These are phyloP conservation scores for Phytopythium montanum DNA, from an alignment of 352 stramenopile species.

Conservation along the genomic window DNA sequence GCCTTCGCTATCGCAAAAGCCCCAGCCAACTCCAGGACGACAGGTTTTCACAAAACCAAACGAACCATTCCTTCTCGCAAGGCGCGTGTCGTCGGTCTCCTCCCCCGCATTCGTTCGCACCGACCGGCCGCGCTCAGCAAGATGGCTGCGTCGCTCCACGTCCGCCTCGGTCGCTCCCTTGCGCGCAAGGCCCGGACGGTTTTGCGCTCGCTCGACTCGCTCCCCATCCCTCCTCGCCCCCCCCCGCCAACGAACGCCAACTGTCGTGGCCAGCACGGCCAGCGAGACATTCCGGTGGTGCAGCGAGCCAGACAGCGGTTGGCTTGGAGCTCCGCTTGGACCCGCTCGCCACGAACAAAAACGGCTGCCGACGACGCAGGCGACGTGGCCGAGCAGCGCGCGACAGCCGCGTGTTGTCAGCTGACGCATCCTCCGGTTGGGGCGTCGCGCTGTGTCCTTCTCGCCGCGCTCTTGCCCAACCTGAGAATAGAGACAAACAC, in stretches of 20 bases:
- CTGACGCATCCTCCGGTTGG: neutral
- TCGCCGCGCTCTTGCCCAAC: neutral
- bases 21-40: neutral
- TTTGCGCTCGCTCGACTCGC: constrained; percentile 1
- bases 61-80: constrained; percentile 1
- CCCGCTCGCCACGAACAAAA: constrained; percentile 1
- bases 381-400: neutral
- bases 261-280: neutral
- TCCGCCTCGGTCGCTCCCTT: neutral
- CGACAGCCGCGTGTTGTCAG: neutral
- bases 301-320: too few relatives aligned
- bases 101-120: neutral
- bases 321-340: neutral
- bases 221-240: neutral
- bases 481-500: constrained; percentile 2
- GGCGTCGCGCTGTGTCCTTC: neutral
- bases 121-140: neutral
- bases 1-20: neutral
- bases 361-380: constrained; percentile 1
- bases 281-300: constrained; percentile 4
- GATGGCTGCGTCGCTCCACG: neutral
- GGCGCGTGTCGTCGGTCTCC: neutral
- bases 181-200: constrained; percentile 2
- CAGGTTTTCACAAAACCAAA: constrained; percentile 1
- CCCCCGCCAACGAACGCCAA: neutral